Conservation (phyloP, 1,284 basidiomycete species). For the Cutaneotrichosporon cavernicola region DNA sequence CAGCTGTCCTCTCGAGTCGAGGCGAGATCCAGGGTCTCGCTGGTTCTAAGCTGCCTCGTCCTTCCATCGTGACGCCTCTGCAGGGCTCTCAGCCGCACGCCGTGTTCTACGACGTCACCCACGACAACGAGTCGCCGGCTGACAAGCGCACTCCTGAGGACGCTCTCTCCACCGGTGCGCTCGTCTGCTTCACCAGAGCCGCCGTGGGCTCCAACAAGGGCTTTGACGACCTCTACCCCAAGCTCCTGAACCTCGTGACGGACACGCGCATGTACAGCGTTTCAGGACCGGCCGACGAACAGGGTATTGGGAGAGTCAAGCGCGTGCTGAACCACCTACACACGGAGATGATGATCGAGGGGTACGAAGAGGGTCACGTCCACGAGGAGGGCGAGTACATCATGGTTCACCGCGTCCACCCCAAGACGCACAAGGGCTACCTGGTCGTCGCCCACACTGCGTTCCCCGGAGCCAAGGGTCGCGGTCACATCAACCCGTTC, state of each 20-base stretch:
- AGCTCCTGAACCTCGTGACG: slow-evolving; percentile 77
- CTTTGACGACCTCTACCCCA: slow-evolving; percentile 94
- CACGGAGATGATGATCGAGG: slow-evolving; percentile 79
- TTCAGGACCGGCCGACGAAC: slow-evolving; percentile 56
- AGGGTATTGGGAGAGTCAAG: slow-evolving; percentile 72
- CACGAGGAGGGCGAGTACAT: slow-evolving; percentile 96
- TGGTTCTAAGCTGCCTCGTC: slow-evolving; percentile 65
- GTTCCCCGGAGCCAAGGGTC: slow-evolving; percentile 76
- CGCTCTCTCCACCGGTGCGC: slow-evolving; percentile 82
- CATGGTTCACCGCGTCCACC: slow-evolving; percentile 83
- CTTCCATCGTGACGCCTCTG: slow-evolving; percentile 71
- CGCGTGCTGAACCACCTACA: slow-evolving; percentile 80
- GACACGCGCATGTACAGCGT: slow-evolving; percentile 76
- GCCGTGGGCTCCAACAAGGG: slow-evolving; percentile 91
- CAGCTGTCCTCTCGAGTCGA: slow-evolving; percentile 70
- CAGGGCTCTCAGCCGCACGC: slow-evolving; percentile 85
- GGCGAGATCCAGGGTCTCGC: slow-evolving; percentile 71
- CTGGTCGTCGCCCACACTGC: slow-evolving; percentile 85
- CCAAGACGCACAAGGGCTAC: slow-evolving; percentile 85
- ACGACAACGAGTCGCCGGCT: slow-evolving; percentile 88
- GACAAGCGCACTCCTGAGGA: slow-evolving; percentile 90
- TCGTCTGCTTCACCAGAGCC: slow-evolving; percentile 80
- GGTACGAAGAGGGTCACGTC: slow-evolving; percentile 85
- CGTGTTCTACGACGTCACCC: slow-evolving; percentile 87
- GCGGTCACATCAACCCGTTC: slow-evolving; percentile 75